These are phyloP conservation scores for Kuraishia capsulata DNA, from an alignment of 805 yeast genomes.

Conservation along the genomic window DNA sequence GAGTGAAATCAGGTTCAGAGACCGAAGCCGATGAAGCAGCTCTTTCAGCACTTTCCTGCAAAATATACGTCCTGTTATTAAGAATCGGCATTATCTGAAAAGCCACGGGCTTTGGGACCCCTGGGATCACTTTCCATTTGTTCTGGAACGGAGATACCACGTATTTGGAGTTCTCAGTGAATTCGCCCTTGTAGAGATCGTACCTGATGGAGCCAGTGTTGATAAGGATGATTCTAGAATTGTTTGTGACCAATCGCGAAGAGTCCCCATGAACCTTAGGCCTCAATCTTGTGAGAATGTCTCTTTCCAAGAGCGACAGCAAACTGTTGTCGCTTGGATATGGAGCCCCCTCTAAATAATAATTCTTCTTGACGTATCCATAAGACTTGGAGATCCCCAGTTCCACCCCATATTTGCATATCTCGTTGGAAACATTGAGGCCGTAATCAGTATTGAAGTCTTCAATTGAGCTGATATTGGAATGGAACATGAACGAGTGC, in stretches of 20 bases:
- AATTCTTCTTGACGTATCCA: slow-evolving; percentile 63
- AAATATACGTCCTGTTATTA: slow-evolving; percentile 45
- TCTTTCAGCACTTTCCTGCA: slow-evolving; percentile 4
- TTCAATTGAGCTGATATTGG: slow-evolving; percentile 19
- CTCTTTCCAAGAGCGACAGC: slow-evolving; percentile 46
- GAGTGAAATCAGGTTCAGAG: too few relatives aligned
- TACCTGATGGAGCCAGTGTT: slow-evolving; percentile 88
- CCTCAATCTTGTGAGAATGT: slow-evolving; percentile 38
- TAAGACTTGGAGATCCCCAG: slow-evolving; percentile 45
- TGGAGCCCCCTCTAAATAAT: slow-evolving; percentile 60
- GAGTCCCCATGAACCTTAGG: slow-evolving; percentile 11
- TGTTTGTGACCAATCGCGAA: slow-evolving; percentile 11
- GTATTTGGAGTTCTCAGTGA: slow-evolving; percentile 69
- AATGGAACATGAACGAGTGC: slow-evolving; percentile 61
- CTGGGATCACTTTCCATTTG: slow-evolving; percentile 59
- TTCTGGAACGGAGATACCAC: slow-evolving; percentile 82
- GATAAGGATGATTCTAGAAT: slow-evolving; percentile 48
- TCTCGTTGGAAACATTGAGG: slow-evolving; percentile 28
- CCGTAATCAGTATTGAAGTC: slow-evolving; percentile 54
- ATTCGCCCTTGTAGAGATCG: slow-evolving; percentile 78
- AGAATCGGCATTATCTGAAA: slow-evolving; percentile 40
- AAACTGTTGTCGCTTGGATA: slow-evolving; percentile 47
- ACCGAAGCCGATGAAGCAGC: neutral
- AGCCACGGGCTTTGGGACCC: slow-evolving; percentile 53
- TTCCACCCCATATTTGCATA: slow-evolving; percentile 32